Evolutionary conservation across 768 basidiomycete species (phyloP), one percentile per base, ranked within the genome.

Genomic region (Antrodiella citrinella): DNA sequence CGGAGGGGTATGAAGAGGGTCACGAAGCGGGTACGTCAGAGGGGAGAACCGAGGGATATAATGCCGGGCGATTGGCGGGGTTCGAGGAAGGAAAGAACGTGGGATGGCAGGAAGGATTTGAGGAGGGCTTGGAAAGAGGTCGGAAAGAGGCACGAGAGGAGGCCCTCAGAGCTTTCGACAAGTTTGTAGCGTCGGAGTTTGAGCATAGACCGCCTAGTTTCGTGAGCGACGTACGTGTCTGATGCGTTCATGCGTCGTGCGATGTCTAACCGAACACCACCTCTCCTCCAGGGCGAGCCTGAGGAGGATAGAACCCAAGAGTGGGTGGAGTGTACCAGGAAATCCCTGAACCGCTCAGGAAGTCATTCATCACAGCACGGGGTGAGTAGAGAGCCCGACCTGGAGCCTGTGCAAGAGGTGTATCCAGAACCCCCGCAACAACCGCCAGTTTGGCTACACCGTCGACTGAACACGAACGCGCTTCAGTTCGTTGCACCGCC

Each of bases 111-210:
- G 64, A 69, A 3, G 72, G 72, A 3, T 67, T 57, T 42, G 62
- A 68, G 21, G 64, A 68, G 4, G 73, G 71, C 10, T 61, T 60
- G 50, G 57, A 61, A 51, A 54, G 67, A 57, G 74, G 74, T 55
- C 65, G 69, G 53, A 68, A 62, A 48, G 75, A 77, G 55, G 80
- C 81, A 62, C 73, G 78, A 24, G 63, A 66, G 42, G 73, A 71
- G 54, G 81, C 80, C 0, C 52, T 80, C 22, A 72, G 75, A 45
- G 78, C 77, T 7, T 80, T 84, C 65, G 78, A 84, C 61, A 68
- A 68, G 35, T 78, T 81, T 62, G 62, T 81, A 48, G 66, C 67
- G 20, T 64, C 72, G 56, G 75, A 81, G 52, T 62, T 68, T 53
- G 67, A 58, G 38, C 51, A 50, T 26, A 40, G 57, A 26, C 30